A percentile compares a stretch with the other conserved stretches of the same genome.
These are phyloP conservation scores for Auricularia sp. DNA, from an alignment of 768 basidiomycete species.

Conservation along the genomic window DNA sequence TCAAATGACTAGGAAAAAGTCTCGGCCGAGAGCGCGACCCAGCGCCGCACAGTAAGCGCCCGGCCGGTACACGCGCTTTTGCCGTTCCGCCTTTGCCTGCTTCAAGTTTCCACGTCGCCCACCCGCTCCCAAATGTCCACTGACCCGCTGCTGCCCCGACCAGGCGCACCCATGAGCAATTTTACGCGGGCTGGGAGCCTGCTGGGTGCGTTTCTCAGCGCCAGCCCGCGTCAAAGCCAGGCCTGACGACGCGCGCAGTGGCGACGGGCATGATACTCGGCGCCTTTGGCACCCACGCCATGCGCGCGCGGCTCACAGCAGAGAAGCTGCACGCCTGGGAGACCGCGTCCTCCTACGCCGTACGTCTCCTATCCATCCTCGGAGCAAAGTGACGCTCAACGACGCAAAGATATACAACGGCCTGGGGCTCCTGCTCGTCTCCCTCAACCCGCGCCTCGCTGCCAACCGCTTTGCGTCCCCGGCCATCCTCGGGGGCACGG, in stretches of 20 bases:
- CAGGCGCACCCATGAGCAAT: not conserved
- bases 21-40: not conserved
- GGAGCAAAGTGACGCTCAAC: not conserved
- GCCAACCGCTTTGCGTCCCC: constrained; percentile 56
- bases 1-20: not conserved
- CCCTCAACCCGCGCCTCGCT: constrained; percentile 52
- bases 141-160: not conserved
- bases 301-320: constrained; percentile 38
- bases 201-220: not conserved
- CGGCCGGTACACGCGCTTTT: not conserved
- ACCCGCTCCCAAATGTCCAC: not conserved
- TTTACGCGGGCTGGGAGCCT: not conserved
- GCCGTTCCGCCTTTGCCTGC: not conserved
- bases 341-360: constrained; percentile 55
- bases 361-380: constrained; percentile 22
- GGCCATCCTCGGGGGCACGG: constrained; percentile 47
- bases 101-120: not conserved
- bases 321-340: constrained; percentile 51
- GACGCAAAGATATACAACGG: constrained; percentile 53
- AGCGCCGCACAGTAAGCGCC: not conserved
- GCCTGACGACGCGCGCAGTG: constrained; percentile 17
- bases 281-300: constrained; percentile 61
- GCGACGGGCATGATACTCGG: constrained; percentile 46
- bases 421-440: constrained; percentile 50
- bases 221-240: not conserved